These are phyloP conservation scores for Bruguiera hainesii DNA, from an alignment of 441 rosid genomes.

Conservation along the genomic window DNA sequence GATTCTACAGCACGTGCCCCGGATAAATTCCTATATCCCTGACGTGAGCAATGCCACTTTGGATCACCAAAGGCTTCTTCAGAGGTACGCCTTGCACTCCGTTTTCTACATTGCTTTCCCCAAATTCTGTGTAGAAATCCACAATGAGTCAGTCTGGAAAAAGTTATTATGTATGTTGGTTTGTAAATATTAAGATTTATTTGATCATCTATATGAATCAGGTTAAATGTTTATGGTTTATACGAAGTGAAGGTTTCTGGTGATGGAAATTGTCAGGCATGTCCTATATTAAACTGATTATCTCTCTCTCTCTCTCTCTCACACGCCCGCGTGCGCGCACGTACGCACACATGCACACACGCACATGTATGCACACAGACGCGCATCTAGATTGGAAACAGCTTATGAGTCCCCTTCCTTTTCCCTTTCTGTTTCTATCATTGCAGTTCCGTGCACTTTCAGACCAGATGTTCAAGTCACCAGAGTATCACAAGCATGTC, in stretches of 20 bases:
- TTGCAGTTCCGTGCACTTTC: conserved; percentile 93
- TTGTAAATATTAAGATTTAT: conserved; percentile 11
- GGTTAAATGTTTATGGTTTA: conserved; percentile 76
- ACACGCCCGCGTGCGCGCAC: not conserved
- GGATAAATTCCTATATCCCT: conserved; percentile 79
- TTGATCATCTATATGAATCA: conserved; percentile 25
- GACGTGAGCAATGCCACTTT: conserved; percentile 67
- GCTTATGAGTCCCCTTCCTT: not conserved
- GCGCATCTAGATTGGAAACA: not conserved
- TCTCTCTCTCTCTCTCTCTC: conserved; percentile 9
- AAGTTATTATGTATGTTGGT: conserved; percentile 5
- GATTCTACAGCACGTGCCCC: conserved; percentile 69
- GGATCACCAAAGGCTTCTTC: conserved; percentile 88
- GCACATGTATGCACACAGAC: too few relatives aligned
- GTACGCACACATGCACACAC: too few relatives aligned
- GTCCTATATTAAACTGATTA: conserved; percentile 4
- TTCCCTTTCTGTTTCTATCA: conserved; percentile 5
- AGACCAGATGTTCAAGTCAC: conserved; percentile 80
- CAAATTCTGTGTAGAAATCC: not conserved
- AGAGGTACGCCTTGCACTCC: conserved; percentile 47
- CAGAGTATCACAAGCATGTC: conserved; percentile 89
- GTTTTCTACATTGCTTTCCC: conserved; percentile 8
- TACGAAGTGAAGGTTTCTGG: conserved; percentile 89
- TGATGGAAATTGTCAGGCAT: conserved; percentile 98
- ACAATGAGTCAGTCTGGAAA: not conserved